These are phyloP conservation scores for Penicillium tannophilum DNA, from an alignment of 495 filamentous ascomycete genomes.

Conservation along the genomic window DNA sequence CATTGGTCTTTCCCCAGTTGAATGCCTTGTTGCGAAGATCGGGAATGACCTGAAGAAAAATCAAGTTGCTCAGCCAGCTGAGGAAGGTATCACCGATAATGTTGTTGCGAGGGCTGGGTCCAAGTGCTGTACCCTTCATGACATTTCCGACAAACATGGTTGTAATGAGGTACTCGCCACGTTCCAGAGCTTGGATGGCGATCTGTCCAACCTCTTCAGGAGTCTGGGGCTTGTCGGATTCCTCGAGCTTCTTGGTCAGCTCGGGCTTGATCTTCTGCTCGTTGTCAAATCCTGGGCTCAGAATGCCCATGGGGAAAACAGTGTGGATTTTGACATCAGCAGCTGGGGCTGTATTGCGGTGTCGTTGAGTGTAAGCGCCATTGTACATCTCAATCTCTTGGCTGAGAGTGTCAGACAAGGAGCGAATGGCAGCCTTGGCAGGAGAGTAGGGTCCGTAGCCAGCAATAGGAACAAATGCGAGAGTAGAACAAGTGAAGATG, in stretches of 20 bases:
- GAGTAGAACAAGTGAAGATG: conserved; percentile 80
- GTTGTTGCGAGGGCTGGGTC: conserved; percentile 45
- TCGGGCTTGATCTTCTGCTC: conserved; percentile 83
- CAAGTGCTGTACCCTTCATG: conserved; percentile 61
- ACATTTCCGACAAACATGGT: conserved; percentile 65
- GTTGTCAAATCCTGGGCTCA: conserved; percentile 69
- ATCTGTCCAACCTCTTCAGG: conserved; percentile 73
- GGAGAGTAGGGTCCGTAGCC: conserved; percentile 90
- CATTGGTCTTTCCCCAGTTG: conserved; percentile 48
- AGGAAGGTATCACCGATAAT: conserved; percentile 43
- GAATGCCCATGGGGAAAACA: conserved; percentile 84
- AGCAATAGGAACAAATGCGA: conserved; percentile 72
- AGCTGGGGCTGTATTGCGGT: conserved; percentile 40
- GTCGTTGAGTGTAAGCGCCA: conserved; percentile 56
- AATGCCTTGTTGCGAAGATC: conserved; percentile 48
- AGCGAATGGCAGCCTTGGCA: conserved; percentile 81
- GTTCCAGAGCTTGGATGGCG: conserved; percentile 74
- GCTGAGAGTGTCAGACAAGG: conserved; percentile 76
- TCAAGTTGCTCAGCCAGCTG: conserved; percentile 48
- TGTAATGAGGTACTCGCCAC: conserved; percentile 74
- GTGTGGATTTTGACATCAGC: conserved; percentile 76
- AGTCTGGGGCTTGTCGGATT: conserved; percentile 75
- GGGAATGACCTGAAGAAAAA: conserved; percentile 45
- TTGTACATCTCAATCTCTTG: conserved; percentile 87
- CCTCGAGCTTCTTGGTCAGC: conserved; percentile 80